Percentiles rank a stretch among this genome's conserved stretches.
Conservation (phyloP, 2,329 filamentous ascomycete species). For the Neophaeococcomyces mojaviensis region DNA sequence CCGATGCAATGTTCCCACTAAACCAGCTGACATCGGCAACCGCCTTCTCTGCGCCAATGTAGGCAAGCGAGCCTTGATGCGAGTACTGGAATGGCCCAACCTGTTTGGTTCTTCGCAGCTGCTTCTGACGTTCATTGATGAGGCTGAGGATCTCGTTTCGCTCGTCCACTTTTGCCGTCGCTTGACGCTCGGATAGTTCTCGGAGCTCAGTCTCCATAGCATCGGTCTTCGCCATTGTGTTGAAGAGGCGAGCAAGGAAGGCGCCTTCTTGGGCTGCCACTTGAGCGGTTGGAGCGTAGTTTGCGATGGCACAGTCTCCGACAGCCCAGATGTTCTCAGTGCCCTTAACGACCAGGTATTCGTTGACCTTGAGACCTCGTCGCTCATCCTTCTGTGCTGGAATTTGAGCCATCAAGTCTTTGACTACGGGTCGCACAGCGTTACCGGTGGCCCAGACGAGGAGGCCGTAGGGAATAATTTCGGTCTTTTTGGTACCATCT, state of each 20-base stretch:
- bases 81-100: slow-evolving; percentile 98
- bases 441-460: slow-evolving; percentile 99
- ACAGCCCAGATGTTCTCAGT: slow-evolving; percentile 96
- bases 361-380: slow-evolving; percentile 91
- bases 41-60: slow-evolving; percentile 96
- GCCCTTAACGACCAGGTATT: slow-evolving; percentile 97
- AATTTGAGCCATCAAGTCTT: slow-evolving; percentile 85
- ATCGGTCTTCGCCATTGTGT: slow-evolving; percentile 96
- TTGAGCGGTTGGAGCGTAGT: slow-evolving; percentile 95
- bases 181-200: slow-evolving; percentile 57
- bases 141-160: slow-evolving; percentile 57
- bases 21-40: slow-evolving; percentile 97
- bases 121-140: slow-evolving; percentile 79
- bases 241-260: slow-evolving; percentile 93
- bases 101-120: slow-evolving; percentile 82
- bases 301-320: slow-evolving; percentile 93
- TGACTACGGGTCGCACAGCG: slow-evolving; percentile 78
- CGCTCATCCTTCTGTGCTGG: slow-evolving; percentile 92
- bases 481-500: slow-evolving; percentile 73
- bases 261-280: slow-evolving; percentile 91
- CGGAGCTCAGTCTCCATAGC: slow-evolving; percentile 68
- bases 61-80: slow-evolving; percentile 91
- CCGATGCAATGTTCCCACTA: slow-evolving; percentile 90
- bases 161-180: slow-evolving; percentile 59
- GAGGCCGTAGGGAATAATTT: slow-evolving; percentile 85